Evolutionary conservation across 768 basidiomycete genomes (phyloP), one percentile per base, ranked within the genome.

Genomic region (Tricholoma flavovirens): DNA sequence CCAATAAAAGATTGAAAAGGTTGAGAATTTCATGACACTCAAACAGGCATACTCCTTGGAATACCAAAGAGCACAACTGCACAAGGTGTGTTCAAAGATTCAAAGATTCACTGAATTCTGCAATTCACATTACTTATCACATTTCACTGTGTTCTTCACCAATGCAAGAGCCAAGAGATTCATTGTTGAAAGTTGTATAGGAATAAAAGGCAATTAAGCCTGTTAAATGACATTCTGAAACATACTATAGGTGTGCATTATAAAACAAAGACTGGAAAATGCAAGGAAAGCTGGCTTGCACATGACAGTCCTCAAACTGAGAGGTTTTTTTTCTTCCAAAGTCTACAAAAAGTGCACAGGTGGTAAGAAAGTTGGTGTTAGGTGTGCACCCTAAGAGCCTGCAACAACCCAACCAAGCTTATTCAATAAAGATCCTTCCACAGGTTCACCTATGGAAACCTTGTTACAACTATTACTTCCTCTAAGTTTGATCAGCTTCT

Each of bases 31-130:
- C 72, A 78, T 78, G 82, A 85, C 84, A 83, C 84, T 85, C 83
- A 83, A 84, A 84, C 84, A 79, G 81, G 79, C 81, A 80, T 84
- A 78, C 85, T 77, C 80, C 75, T n/a, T n/a, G n/a, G n/a, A n/a
- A n/a, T n/a, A n/a, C n/a, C n/a, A n/a, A n/a, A n/a, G n/a, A n/a
- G n/a, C n/a, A n/a, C n/a, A n/a, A n/a, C n/a, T n/a, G n/a, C n/a
- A n/a, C n/a, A n/a, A n/a, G n/a, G n/a, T n/a, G n/a, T n/a, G n/a
- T n/a, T n/a, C n/a, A n/a, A n/a, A n/a, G n/a, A n/a, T n/a, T n/a
- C n/a, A n/a, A n/a, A n/a, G n/a, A n/a, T n/a, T n/a, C n/a, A n/a
- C 24, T 26, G 24, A 26, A 26, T 26, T 26, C 24, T 26, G 24
- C 24, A 26, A 26, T 26, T 26, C 24, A 26, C 24, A 26, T 26